Evolutionary conservation across 306 rosid species (phyloP).

Genomic region (Begonia loranthoides): DNA sequence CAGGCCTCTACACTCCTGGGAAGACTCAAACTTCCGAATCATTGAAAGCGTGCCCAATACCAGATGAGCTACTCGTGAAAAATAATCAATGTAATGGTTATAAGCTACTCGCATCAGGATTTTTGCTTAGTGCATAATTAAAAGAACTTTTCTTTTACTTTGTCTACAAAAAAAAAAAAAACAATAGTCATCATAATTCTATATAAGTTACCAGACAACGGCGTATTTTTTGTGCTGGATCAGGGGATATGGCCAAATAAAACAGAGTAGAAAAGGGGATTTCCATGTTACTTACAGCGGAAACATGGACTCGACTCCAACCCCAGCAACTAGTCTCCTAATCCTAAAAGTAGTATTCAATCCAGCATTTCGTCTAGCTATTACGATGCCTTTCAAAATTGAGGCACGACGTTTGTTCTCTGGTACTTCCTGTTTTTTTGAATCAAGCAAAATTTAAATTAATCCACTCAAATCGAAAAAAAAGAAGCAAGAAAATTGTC

Average conservation of each 20-base stretch:
- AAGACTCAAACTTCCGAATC: no score
- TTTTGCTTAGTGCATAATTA: no score
- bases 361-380: constrained; percentile 89
- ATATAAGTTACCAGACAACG: no score
- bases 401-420: constrained; percentile 94
- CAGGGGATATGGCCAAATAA: no score
- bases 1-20: no score
- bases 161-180: no score
- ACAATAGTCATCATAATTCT: background rate
- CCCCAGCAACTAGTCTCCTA: constrained; percentile 87
- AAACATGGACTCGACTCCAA: constrained; percentile 70
- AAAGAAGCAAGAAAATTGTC: background rate
- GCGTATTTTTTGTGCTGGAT: no score
- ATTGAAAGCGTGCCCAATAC: no score
- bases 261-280: constrained; percentile 1
- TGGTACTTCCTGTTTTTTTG: constrained; percentile 61
- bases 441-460: background rate
- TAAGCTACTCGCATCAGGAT: no score
- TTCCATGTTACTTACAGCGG: constrained; percentile 40
- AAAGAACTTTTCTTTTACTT: no score
- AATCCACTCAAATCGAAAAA: background rate
- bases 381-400: constrained; percentile 73
- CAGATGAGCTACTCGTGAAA: no score
- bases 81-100: no score
- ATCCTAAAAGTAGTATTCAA: constrained; percentile 67